Evolutionary conservation across 352 stramenopile species (phyloP), one percentile per base, ranked within the genome.

Genomic region (Pythium phragmiticola): DNA sequence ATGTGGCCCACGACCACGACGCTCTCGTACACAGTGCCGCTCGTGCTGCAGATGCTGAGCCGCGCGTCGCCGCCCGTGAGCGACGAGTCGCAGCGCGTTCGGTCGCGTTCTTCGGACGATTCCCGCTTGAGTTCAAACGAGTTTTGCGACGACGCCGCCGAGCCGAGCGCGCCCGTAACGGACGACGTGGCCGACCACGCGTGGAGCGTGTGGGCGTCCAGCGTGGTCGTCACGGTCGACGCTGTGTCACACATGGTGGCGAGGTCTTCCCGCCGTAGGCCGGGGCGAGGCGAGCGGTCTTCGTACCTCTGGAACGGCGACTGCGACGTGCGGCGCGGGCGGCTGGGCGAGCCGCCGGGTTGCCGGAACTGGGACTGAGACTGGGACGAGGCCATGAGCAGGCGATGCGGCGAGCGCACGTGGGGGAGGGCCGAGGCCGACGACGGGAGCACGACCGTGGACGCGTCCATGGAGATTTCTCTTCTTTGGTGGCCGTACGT

Each of bases 1-100:
- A 78, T 73, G 58, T 91, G 77, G 19, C 82, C 82, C 4, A 88
- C 78, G n/a, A 91, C 82, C 39, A 85, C 75, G 13, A 89, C 77
- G 53, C 73, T 85, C 68, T 91, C 80, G 74, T 91, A 91, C 12
- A 81, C 77, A 7, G 72, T 87, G 23, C 82, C 82, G 5, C 77
- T 87, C 1, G 80, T 91, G 54, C 76, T 88, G 70, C 70, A 85
- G 49, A 91, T 70, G 55, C 75, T 91, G 33, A 90, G 64, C 2
- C 77, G 72, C 28, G 69, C 71, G 48, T 83, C 76, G 7, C 52
- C 60, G n/a, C 68, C 52, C 19, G 61, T 65, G 9, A 57, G 47
- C 13, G 48, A 65, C 60, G 71, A 78, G 55, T 86, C 75, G 7
- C 63, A 70, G 23, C 73, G 70, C 48, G 77, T 72, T 14, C 75